Conservation (phyloP, 306 rosid species). For the Lathyrus tuberosus region DNA sequence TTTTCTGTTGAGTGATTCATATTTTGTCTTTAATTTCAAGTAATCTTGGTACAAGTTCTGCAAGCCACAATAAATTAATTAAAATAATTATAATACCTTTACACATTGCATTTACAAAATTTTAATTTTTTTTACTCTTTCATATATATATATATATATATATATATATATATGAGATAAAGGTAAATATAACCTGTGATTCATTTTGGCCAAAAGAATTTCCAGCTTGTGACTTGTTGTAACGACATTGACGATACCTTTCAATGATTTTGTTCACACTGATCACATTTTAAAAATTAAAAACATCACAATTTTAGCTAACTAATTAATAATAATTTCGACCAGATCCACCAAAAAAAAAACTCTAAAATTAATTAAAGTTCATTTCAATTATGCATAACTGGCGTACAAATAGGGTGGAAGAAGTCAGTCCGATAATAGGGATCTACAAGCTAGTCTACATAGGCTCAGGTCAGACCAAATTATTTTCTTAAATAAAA, state of each 20-base stretch:
- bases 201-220: slow-evolving; percentile 43
- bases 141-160: background rate
- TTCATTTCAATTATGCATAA: background rate
- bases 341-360: background rate
- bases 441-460: no score
- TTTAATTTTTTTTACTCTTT: no score
- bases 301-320: background rate
- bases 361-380: no score
- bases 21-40: slow-evolving; percentile 51
- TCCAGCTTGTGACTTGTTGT: slow-evolving; percentile 42
- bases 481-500: no score
- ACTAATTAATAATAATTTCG: background rate
- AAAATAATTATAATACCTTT: background rate
- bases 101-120: background rate
- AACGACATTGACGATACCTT: slow-evolving; percentile 63
- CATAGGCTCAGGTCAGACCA: no score
- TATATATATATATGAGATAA: no score
- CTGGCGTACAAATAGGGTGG: background rate
- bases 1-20: slow-evolving; percentile 69
- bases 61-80: slow-evolving; percentile 14
- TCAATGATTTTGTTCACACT: slow-evolving; percentile 64
- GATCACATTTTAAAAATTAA: slow-evolving; percentile 11
- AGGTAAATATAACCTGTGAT: slow-evolving; percentile 55
- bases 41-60: slow-evolving; percentile 59
- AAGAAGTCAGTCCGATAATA: no score